Evolutionary conservation across 2,329 filamentous ascomycete species (phyloP).

Genomic region (Aspergillus flavus): DNA sequence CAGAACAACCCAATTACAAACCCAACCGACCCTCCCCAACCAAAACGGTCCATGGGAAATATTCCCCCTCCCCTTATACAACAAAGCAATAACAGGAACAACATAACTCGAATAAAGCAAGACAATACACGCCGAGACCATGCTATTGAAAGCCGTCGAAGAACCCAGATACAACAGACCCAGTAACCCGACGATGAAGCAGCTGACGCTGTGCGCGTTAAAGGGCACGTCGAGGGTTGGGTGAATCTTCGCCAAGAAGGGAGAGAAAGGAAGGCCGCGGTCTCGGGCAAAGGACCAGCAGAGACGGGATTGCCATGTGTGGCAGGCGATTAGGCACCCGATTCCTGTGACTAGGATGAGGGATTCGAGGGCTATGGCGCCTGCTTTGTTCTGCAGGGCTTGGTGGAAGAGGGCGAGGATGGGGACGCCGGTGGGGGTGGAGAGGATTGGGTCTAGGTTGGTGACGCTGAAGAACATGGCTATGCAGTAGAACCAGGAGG

Average conservation of each 20-base stretch:
- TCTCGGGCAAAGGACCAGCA: constrained; percentile 59
- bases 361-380: constrained; percentile 49
- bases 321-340: constrained; percentile 49
- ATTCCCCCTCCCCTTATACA: constrained; percentile 46
- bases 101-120: constrained; percentile 53
- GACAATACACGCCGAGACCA: constrained; percentile 50
- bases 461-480: constrained; percentile 54
- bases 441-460: constrained; percentile 46
- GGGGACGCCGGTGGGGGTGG: constrained; percentile 48
- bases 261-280: constrained; percentile 49
- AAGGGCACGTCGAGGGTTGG: constrained; percentile 48
- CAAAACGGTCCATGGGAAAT: constrained; percentile 50
- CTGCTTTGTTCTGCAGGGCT: constrained; percentile 44
- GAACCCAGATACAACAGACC: constrained; percentile 52
- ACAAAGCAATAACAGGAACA: constrained; percentile 50
- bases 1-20: constrained; percentile 47
- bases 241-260: constrained; percentile 45
- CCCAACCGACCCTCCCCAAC: constrained; percentile 45
- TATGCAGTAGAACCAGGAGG: constrained; percentile 52
- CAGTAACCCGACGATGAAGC: constrained; percentile 48
- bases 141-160: constrained; percentile 45
- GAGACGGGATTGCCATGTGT: constrained; percentile 54
- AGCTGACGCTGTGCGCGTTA: constrained; percentile 47
- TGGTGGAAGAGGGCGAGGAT: constrained; percentile 52
- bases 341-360: constrained; percentile 51